Conservation (phyloP, 2,329 filamentous ascomycete genomes). For the Metarhizium anisopliae region DNA sequence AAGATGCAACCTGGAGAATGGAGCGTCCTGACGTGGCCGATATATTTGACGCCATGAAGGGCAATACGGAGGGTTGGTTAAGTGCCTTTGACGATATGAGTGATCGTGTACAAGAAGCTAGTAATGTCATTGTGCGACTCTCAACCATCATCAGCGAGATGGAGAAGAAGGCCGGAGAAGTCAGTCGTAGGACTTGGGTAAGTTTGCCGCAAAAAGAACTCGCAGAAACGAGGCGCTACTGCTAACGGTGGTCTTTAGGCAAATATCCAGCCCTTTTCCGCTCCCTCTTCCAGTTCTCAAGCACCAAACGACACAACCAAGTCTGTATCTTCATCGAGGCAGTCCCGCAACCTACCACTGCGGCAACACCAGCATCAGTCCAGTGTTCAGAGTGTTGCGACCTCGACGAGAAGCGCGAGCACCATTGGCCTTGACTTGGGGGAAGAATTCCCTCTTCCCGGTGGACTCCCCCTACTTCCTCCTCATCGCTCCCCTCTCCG, state of each 20-base stretch:
- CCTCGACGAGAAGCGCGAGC: constrained; percentile 5
- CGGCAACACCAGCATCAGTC: neutral
- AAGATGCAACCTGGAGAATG: constrained; percentile 49
- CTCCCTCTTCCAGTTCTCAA: constrained; percentile 4
- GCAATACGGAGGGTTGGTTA: constrained; percentile 86
- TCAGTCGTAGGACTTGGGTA: constrained; percentile 71
- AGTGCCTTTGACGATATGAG: constrained; percentile 71
- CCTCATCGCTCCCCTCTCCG: constrained; percentile 6
- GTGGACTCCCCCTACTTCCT: constrained; percentile 12
- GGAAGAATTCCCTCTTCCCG: constrained; percentile 16
- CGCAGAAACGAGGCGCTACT: neutral
- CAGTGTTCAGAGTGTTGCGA: constrained; percentile 12
- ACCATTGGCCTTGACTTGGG: constrained; percentile 10
- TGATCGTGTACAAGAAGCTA: constrained; percentile 61
- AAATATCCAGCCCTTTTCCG: constrained; percentile 13
- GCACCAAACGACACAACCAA: constrained; percentile 1
- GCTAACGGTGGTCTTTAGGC: constrained; percentile 4
- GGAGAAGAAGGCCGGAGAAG: constrained; percentile 73
- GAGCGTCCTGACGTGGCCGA: constrained; percentile 56
- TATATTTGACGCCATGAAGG: constrained; percentile 83
- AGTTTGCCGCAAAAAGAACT: constrained; percentile 20
- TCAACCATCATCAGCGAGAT: constrained; percentile 76
- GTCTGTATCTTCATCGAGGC: constrained; percentile 5
- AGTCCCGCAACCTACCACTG: neutral
- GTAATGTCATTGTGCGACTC: constrained; percentile 61